Conservation (phyloP, 2,329 filamentous ascomycete genomes). For the Eutypella sp. region DNA sequence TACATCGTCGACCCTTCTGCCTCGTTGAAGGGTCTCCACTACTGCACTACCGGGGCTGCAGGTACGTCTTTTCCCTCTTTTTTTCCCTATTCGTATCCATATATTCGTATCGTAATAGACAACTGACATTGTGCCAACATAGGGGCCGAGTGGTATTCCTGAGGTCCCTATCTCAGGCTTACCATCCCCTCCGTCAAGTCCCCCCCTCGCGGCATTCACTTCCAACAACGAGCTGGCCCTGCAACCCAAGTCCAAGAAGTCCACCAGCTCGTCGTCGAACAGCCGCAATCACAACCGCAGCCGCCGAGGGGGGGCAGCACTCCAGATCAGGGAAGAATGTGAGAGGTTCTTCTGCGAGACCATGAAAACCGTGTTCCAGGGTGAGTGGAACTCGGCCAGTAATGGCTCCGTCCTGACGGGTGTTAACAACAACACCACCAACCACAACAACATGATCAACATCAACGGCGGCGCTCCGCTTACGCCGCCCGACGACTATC, state of each 20-base stretch:
- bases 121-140: constrained; percentile 4
- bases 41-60: constrained; percentile 88
- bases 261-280: constrained; percentile 26
- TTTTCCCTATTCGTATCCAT: constrained; percentile 3
- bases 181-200: constrained; percentile 81
- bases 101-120: constrained; percentile 23
- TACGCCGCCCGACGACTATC: constrained; percentile 47
- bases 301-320: constrained; percentile 85
- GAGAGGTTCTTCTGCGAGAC: constrained; percentile 99
- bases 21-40: constrained; percentile 79
- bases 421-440: constrained; percentile 52
- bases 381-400: constrained; percentile 77
- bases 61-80: constrained; percentile 44
- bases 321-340: constrained; percentile 98
- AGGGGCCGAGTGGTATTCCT: constrained; percentile 90
- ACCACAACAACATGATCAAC: no score
- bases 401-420: constrained; percentile 83
- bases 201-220: constrained; percentile 76
- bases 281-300: constrained; percentile 57
- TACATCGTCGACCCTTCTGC: constrained; percentile 75
- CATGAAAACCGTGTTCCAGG: constrained; percentile 89
- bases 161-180: constrained; percentile 81
- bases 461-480: no score
- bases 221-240: constrained; percentile 63
- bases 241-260: constrained; percentile 50